Base-by-base conservation (phyloP, 1,284 basidiomycete species). In the Takashimella koratensis region DNA sequence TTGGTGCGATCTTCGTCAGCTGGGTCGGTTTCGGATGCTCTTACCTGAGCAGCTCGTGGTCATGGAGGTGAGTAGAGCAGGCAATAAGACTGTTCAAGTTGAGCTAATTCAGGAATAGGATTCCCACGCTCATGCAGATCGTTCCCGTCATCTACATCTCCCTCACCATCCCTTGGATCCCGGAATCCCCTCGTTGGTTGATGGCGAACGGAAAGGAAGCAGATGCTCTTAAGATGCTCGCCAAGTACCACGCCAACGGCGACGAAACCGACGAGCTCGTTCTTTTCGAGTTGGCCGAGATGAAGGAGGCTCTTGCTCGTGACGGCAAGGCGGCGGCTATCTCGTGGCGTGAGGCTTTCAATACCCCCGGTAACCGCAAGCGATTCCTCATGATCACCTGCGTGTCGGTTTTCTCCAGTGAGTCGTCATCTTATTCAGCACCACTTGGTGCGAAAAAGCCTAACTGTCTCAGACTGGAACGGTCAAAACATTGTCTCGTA, bases 281-380 rank as follows among this genome's bases (percentile, higher is more conserved):
- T 11, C 52, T 51, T 3, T 64, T 54, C 45, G 64, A 65, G 57
- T 52, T 59, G 19, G 47, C 53, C 44, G 62, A 60, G 53, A 53
- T 59, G 53, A 55, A 62, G 45, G 51, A 72, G 36, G 63, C 71
- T 1, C 57, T 71, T 46, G 49, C 77, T 49, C 84, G 83, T 61
- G 87, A 90, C 68, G 79, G 42, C 2, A 26, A 19, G 13, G 45
- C 43, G 21, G 45, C 27, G 10, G 39, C 20, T n/a, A 52, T 45
- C 26, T 55, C 56, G 21, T 68, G 67, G 49, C 36, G 62, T 13
- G 63, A 64, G 49, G 70, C 73, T 52, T 54, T 74, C 47, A 52
- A 52, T 41, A 72, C 69, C 0, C 51, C 46, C 0, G 70, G 58
- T 1, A 75, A 75, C 57, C 60, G 67, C 21, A 52, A 62, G 22